Evolutionary conservation across 1,284 basidiomycete genomes (phyloP), one percentile per base, ranked within the genome.

Genomic region (Xerocomus nothofagi): DNA sequence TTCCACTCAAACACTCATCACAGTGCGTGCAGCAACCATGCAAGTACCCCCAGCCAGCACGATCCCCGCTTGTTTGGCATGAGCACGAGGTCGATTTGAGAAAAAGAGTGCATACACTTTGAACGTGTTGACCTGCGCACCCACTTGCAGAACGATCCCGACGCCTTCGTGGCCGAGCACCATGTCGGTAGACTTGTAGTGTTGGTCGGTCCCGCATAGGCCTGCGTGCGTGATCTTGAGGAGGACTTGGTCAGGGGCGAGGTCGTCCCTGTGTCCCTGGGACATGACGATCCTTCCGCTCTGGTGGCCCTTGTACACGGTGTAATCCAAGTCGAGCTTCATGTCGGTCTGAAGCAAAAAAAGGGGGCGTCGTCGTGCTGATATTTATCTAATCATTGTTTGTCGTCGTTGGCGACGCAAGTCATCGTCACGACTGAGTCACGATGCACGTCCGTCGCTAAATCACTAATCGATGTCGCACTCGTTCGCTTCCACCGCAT

Each of bases 181-280:
- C 52, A 72, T 71, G 39, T 66, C 64, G 11, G 6, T 33, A 12
- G 32, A 11, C 50, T 58, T 62, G 56, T 57, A 65, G 42, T 71
- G 72, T 24, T 78, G 68, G 60, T 83, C 81, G 6, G 77, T 78
- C 49, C 74, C 76, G 47, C 79, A 81, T 7, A 73, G 29, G 4
- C 73, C 74, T 9, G 69, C 72, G 43, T 74, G 73, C 14, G 72
- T 73, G 53, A 75, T 62, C 30, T 58, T 66, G 44, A 75, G 48
- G 5, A 72, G 61, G 29, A 75, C 67, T 32, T 75, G 59, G 29
- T 71, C 65, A 11, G 54, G 42, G 18, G 53, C 59, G 37, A 65
- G 51, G 4, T 49, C 36, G 4, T 58, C 47, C 30, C 12, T 66
- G 47, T 55, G 57, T 0, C 21, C 49, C 4, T 26, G 24, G 18